phyloP scores from a whole-genome alignment of 345 rosid genomes.

The Acer saccharum region DNA sequence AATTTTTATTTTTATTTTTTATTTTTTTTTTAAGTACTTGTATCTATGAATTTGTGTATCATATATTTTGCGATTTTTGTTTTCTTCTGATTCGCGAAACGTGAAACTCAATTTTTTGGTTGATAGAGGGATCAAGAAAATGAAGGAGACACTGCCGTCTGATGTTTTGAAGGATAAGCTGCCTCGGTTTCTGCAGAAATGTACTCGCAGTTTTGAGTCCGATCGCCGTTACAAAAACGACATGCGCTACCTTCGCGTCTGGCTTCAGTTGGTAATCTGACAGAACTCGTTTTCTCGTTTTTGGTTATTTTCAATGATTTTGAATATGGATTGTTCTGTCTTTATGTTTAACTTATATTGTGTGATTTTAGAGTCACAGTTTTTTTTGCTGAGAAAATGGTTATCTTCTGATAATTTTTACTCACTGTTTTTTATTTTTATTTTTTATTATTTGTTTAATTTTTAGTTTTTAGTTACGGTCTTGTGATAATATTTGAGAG shows the following conservation, averaged over 20 bases:
- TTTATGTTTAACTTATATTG: too few species aligned
- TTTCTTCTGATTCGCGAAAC: not conserved
- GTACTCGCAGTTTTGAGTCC: constrained; percentile 68
- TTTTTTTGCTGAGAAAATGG: too few species aligned
- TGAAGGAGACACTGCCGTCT: constrained; percentile 63
- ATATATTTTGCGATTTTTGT: not conserved
- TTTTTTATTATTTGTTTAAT: too few species aligned
- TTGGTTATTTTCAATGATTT: not conserved
- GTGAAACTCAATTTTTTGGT: not conserved
- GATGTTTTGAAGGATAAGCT: constrained; percentile 65
- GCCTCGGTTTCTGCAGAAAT: constrained; percentile 87
- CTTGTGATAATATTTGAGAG: too few species aligned
- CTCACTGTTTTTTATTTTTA: too few species aligned
- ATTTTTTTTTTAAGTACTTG: too few species aligned
- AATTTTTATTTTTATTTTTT: not conserved
- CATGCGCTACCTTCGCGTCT: constrained; percentile 81
- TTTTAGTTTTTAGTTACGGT: too few species aligned
- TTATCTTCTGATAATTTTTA: too few species aligned
- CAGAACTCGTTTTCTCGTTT: not conserved
- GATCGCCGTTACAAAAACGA: constrained; percentile 80
- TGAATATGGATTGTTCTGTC: not conserved
- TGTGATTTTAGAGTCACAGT: too few species aligned
- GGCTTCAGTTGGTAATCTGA: constrained; percentile 79
- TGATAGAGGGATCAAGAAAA: constrained; percentile 70
- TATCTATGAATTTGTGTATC: not conserved